phyloP scores from a whole-genome alignment of 768 basidiomycete species.

The Macrocybe gigantea region DNA sequence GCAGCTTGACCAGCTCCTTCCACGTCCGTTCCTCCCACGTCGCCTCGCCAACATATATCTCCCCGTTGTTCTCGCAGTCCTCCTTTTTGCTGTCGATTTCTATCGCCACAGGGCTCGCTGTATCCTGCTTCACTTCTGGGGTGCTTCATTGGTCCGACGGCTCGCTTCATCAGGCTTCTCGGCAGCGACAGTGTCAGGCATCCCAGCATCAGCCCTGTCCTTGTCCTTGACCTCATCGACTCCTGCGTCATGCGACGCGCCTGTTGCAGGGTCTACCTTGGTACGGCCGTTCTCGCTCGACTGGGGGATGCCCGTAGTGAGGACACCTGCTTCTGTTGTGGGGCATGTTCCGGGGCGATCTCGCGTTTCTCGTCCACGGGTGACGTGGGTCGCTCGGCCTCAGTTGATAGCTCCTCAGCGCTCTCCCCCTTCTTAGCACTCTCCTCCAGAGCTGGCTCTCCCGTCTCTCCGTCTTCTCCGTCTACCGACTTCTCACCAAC shows the following conservation, averaged over 20 bases:
- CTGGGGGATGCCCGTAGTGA: too few relatives aligned
- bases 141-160: background rate
- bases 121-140: background rate
- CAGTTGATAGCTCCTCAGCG: background rate
- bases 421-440: slow-evolving; percentile 1
- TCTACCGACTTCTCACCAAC: background rate
- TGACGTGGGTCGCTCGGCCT: background rate
- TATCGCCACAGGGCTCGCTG: background rate
- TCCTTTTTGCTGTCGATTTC: slow-evolving; percentile 1
- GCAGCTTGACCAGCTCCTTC: slow-evolving; percentile 68
- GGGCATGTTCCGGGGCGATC: too few relatives aligned
- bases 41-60: slow-evolving; percentile 52
- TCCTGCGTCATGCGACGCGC: background rate
- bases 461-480: slow-evolving; percentile 2
- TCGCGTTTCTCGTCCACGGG: background rate
- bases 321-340: too few relatives aligned
- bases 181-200: background rate
- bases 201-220: too few relatives aligned
- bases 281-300: too few relatives aligned
- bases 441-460: background rate
- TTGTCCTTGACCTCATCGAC: slow-evolving; percentile 8
- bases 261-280: background rate
- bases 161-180: background rate
- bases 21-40: slow-evolving; percentile 87
- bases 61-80: slow-evolving; percentile 19